A percentile compares a stretch with the other conserved stretches of the same genome.
These are phyloP conservation scores for Flaveria linearis DNA, from an alignment of 129 eudicot genomes.

Conservation along the genomic window DNA sequence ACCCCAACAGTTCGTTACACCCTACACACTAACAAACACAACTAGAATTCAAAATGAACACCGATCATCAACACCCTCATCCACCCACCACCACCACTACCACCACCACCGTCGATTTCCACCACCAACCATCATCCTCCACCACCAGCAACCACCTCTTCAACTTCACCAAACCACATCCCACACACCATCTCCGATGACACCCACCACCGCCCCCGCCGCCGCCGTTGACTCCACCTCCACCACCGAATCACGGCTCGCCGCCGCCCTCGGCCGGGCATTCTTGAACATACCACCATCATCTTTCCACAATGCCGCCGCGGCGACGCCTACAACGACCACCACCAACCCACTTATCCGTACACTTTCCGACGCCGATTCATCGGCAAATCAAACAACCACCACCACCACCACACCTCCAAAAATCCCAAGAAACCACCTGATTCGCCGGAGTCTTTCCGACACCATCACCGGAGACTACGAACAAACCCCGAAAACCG, in stretches of 20 bases:
- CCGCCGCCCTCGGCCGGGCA: slow-evolving; percentile 18
- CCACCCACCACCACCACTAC: slow-evolving; percentile 18
- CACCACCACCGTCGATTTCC: background rate
- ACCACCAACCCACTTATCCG: slow-evolving; percentile 11
- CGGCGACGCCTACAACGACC: background rate
- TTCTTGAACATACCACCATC: slow-evolving; percentile 18
- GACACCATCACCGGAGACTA: background rate
- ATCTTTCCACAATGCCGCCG: slow-evolving; percentile 10
- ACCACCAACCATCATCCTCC: slow-evolving; percentile 17
- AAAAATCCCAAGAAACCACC: slow-evolving; percentile 12
- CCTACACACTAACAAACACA: background rate
- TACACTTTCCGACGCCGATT: slow-evolving; percentile 18
- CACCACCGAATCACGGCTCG: slow-evolving; percentile 21
- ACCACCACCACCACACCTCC: slow-evolving; percentile 2
- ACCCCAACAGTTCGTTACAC: background rate
- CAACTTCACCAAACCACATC: background rate
- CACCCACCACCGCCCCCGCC: background rate
- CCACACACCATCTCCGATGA: slow-evolving; percentile 17
- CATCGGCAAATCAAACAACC: slow-evolving; percentile 18
- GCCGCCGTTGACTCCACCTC: background rate
- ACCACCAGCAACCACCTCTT: background rate
- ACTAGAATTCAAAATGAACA: background rate
- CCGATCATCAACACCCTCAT: background rate
- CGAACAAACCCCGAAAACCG: background rate
- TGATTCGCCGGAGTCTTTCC: slow-evolving; percentile 18